Base-by-base conservation (phyloP, 2,329 filamentous ascomycete genomes). In the Alternaria postmessia region DNA sequence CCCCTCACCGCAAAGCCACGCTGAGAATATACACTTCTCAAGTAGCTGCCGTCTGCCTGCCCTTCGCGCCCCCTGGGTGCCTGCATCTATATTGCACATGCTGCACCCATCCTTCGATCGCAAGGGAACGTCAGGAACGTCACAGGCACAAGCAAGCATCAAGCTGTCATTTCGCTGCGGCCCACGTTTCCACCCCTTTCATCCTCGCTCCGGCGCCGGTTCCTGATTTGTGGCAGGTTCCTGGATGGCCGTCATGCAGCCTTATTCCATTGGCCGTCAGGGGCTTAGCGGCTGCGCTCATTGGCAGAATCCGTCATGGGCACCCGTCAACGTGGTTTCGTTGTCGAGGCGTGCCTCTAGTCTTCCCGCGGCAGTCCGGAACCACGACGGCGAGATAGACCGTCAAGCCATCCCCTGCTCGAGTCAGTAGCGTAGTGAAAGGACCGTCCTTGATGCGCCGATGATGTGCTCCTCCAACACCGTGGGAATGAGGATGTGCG, bases 161-260 rank as follows among this genome's bases (percentile, higher is more conserved):
- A 62, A 63, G 59, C 66, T 65, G 58, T 64, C 64, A 66, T 64
- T 56, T 61, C 64, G 51, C 65, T 52, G 59, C 56, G 49, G 56
- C 53, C 62, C 62, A 64, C 53, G 62, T 62, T 64, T 57, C 54
- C 59, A 53, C 51, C 64, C 66, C 64, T 69, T 65, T 63, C 54
- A 60, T 54, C 48, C 49, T 59, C 54, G 64, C 64, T 59, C 58
- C 65, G 63, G 51, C 62, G 57, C 67, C 68, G 62, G 67, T 68
- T 57, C 60, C 59, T 66, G 63, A 65, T 67, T 65, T 63, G 66
- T 67, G 61, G 53, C 64, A 69, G 65, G 74, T 76, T 71, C 73
- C 72, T 75, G 74, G 66, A 58, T 51, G 58, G 62, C 51, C 56
- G 53, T 65, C 65, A 67, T 73, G 68, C 73, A 75, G 71, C 73